These are phyloP conservation scores for Epichloe glyceriae DNA, from an alignment of 2,329 filamentous ascomycete species.

Conservation along the genomic window DNA sequence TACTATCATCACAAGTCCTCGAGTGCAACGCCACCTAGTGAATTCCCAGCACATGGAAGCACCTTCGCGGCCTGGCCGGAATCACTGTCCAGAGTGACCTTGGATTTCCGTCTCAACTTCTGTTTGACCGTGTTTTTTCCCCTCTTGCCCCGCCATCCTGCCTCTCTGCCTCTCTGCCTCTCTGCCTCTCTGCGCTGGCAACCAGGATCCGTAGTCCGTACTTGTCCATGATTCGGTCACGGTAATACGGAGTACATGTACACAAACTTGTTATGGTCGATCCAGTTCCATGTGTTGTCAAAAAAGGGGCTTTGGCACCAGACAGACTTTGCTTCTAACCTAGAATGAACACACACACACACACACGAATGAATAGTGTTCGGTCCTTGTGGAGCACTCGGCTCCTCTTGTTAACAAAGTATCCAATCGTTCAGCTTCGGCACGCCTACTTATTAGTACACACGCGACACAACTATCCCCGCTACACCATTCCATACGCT, in stretches of 20 bases:
- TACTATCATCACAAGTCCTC: neutral
- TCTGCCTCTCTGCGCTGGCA: no score
- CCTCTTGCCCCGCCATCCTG: no score
- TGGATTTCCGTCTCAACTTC: neutral
- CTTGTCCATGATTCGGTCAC: no score
- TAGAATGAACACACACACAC: no score
- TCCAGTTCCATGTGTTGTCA: no score
- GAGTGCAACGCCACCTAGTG: neutral
- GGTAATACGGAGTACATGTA: no score
- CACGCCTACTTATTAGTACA: neutral
- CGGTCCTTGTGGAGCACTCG: neutral
- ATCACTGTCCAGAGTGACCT: neutral
- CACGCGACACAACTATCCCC: neutral
- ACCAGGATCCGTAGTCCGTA: no score
- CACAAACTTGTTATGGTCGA: no score
- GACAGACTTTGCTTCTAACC: no score
- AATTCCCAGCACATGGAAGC: neutral
- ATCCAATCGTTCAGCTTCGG: neutral
- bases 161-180: no score
- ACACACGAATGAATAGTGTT: neutral
- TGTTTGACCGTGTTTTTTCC: neutral
- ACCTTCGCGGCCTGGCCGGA: conserved; percentile 1
- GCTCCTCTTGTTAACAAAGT: neutral
- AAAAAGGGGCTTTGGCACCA: no score
- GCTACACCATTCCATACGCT: neutral